Evolutionary conservation across 352 stramenopile genomes (phyloP).

Genomic region (Hyaloperonospora arabidopsidis): DNA sequence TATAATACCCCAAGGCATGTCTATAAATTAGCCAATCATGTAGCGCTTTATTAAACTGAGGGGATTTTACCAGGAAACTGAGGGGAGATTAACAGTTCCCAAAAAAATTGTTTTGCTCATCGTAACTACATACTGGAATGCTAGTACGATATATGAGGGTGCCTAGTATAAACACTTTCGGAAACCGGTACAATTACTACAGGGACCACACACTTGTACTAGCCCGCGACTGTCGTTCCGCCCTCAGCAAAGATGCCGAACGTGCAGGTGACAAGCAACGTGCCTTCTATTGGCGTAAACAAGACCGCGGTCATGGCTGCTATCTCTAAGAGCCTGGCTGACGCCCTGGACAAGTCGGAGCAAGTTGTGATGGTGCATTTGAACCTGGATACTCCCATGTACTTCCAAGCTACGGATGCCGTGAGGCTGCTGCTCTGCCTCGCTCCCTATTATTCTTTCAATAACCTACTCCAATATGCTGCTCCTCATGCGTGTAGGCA

Average conservation of each 20-base stretch:
- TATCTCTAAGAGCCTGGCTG: conserved; percentile 36
- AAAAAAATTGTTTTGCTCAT: no score
- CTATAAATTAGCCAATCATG: no score
- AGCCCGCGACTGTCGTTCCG: no score
- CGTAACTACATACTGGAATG: no score
- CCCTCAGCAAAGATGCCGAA: conserved; percentile 33
- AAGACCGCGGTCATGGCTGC: conserved; percentile 24
- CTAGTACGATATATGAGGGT: no score
- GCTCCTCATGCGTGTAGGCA: conserved; percentile 22
- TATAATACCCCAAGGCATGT: no score
- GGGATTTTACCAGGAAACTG: no score
- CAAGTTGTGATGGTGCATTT: conserved; percentile 51
- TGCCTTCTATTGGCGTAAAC: conserved; percentile 26
- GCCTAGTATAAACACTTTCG: no score
- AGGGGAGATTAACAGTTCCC: no score
- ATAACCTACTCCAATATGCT: neutral
- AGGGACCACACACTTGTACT: no score
- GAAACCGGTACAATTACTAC: no score
- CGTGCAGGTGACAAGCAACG: conserved; percentile 47
- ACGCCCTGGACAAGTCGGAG: conserved; percentile 44
- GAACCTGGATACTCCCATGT: conserved; percentile 41
- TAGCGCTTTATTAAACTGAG: no score
- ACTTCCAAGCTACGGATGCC: conserved; percentile 41
- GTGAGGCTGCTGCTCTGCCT: conserved; percentile 19
- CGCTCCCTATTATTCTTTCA: neutral